phyloP scores from a whole-genome alignment of 352 stramenopile species.

The Vaucheria bursata region DNA sequence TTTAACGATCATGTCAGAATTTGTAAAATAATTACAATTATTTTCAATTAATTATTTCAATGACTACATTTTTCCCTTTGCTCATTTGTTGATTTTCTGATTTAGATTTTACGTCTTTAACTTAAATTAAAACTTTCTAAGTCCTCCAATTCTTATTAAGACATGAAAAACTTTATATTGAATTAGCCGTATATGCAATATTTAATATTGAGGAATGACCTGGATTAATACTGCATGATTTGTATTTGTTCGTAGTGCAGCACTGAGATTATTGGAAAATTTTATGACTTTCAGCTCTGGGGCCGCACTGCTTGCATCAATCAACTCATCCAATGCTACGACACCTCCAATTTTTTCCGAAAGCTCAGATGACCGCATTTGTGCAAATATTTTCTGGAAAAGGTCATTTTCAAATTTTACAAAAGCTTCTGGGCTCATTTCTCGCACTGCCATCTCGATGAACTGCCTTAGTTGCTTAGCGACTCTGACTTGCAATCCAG shows the following conservation, averaged over 20 bases:
- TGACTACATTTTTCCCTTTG: no score
- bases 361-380: slow-evolving; percentile 30
- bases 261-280: slow-evolving; percentile 47
- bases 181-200: background rate
- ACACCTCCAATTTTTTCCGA: slow-evolving; percentile 50
- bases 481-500: background rate
- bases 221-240: slow-evolving; percentile 27
- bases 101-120: no score
- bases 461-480: slow-evolving; percentile 37
- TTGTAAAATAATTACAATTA: no score
- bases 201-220: slow-evolving; percentile 11
- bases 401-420: slow-evolving; percentile 49
- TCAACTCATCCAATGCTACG: slow-evolving; percentile 46
- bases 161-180: no score
- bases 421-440: slow-evolving; percentile 50
- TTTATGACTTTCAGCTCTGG: slow-evolving; percentile 47
- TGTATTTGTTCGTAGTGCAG: slow-evolving; percentile 26
- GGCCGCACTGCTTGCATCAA: slow-evolving; percentile 46
- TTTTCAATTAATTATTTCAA: no score
- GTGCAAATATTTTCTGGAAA: slow-evolving; percentile 34
- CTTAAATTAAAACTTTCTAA: no score
- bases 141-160: no score
- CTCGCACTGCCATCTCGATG: slow-evolving; percentile 41
- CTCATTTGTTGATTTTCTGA: no score
- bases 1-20: no score